Percentiles rank a stretch among this genome's conserved stretches.
These are phyloP conservation scores for Articulospora tetracladia DNA, from an alignment of 495 filamentous ascomycete genomes.

Conservation along the genomic window DNA sequence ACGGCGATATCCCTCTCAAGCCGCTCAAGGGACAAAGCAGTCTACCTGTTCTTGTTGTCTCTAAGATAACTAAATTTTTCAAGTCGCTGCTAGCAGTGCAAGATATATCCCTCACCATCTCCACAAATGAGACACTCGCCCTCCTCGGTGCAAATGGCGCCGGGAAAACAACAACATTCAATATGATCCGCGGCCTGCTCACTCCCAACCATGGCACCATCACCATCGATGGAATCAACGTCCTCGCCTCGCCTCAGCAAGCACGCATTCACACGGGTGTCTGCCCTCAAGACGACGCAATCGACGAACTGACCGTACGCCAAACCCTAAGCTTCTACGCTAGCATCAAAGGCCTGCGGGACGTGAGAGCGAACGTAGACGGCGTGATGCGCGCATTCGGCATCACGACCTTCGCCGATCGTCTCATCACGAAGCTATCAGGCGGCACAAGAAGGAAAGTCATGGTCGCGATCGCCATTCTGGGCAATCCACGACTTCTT, in stretches of 20 bases:
- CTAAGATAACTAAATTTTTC: conserved; percentile 29
- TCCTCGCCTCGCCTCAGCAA: conserved; percentile 13
- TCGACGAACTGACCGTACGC: conserved; percentile 39
- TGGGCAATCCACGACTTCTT: conserved; percentile 43
- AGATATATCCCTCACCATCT: conserved; percentile 32
- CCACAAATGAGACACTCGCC: conserved; percentile 29
- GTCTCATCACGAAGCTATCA: conserved; percentile 37
- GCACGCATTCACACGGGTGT: conserved; percentile 18
- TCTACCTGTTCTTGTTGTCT: conserved; percentile 20
- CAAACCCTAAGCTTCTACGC: conserved; percentile 49
- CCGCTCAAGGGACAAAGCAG: background rate
- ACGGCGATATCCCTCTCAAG: background rate
- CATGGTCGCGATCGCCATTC: conserved; percentile 39
- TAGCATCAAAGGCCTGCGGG: conserved; percentile 39
- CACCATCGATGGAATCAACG: conserved; percentile 15
- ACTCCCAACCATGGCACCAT: conserved; percentile 18
- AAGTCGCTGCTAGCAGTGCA: conserved; percentile 29
- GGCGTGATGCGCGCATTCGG: conserved; percentile 28
- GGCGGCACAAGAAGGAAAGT: conserved; percentile 51
- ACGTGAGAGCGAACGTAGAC: conserved; percentile 36
- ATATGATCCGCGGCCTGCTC: conserved; percentile 24
- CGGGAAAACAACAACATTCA: conserved; percentile 22
- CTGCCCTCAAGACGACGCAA: conserved; percentile 27
- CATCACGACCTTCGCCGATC: conserved; percentile 29
- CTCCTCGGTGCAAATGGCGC: conserved; percentile 31